Evolutionary conservation across 768 basidiomycete species (phyloP).

Genomic region (Aureoboletus auriporus): DNA sequence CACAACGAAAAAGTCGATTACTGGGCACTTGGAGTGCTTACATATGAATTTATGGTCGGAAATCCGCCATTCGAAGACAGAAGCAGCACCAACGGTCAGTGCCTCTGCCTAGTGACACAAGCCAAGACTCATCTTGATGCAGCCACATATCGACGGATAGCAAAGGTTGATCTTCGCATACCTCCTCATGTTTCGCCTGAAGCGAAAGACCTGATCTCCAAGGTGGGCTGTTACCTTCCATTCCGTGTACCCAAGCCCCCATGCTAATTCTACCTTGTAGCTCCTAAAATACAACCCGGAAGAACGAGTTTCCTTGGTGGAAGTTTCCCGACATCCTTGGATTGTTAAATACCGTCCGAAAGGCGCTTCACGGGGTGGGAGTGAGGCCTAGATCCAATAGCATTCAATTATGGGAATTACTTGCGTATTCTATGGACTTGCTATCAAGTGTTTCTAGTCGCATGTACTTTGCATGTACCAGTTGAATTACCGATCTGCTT

Average conservation of each 20-base stretch:
- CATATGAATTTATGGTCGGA: constrained; percentile 91
- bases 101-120: not conserved
- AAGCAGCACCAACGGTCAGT: constrained; percentile 67
- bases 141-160: constrained; percentile 91
- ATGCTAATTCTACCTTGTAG: constrained; percentile 37
- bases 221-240: constrained; percentile 22
- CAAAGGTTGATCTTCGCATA: constrained; percentile 71
- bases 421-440: not conserved
- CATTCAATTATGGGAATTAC: not conserved
- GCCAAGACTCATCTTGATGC: constrained; percentile 7
- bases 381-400: constrained; percentile 12
- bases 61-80: constrained; percentile 85
- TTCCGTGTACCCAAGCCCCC: constrained; percentile 4
- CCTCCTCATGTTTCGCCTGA: constrained; percentile 39
- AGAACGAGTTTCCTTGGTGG: constrained; percentile 66
- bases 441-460: constrained; percentile 7
- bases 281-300: constrained; percentile 81
- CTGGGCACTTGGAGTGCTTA: constrained; percentile 96
- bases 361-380: constrained; percentile 29
- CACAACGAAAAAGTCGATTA: constrained; percentile 91
- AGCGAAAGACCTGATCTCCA: constrained; percentile 44
- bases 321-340: constrained; percentile 86
- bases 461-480: constrained; percentile 2
- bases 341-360: constrained; percentile 66
- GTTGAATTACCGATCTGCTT: too few species aligned